A percentile compares a stretch with the other conserved stretches of the same genome.
phyloP scores from a whole-genome alignment of 345 rosid species.

The Murraya paniculata region DNA sequence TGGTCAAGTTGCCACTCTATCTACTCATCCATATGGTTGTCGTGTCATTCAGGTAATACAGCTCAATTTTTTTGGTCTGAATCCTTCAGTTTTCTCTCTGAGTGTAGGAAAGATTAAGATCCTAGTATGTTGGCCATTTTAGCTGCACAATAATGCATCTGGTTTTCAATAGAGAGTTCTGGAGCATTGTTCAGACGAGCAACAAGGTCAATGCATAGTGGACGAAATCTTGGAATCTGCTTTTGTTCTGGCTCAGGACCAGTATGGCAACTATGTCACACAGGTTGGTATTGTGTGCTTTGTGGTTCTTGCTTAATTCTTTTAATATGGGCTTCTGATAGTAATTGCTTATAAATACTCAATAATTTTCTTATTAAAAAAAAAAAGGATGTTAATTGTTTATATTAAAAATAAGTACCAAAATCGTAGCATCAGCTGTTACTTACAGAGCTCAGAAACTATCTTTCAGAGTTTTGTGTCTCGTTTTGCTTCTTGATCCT shows the following conservation, averaged over 20 bases:
- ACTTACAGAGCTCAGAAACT: not conserved
- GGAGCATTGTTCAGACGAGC: conserved; percentile 86
- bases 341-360: not conserved
- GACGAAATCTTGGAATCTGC: conserved; percentile 91
- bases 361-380: too few relatives aligned
- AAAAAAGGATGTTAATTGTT: not conserved
- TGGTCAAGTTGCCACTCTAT: conserved; percentile 81
- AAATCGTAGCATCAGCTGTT: not conserved
- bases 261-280: conserved; percentile 96
- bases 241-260: conserved; percentile 82
- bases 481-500: not conserved
- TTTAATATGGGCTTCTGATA: not conserved
- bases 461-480: not conserved
- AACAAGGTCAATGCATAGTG: conserved; percentile 72
- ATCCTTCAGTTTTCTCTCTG: conserved; percentile 4
- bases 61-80: conserved; percentile 3
- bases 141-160: conserved; percentile 9
- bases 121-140: not conserved
- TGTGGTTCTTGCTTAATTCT: conserved; percentile 7
- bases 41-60: conserved; percentile 87
- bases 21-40: conserved; percentile 97
- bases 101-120: not conserved
- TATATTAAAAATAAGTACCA: not conserved
- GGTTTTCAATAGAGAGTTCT: conserved; percentile 67
- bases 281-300: conserved; percentile 53